Evolutionary conservation across 2,329 filamentous ascomycete species (phyloP).

Genomic region (Talaromyces marneffei): DNA sequence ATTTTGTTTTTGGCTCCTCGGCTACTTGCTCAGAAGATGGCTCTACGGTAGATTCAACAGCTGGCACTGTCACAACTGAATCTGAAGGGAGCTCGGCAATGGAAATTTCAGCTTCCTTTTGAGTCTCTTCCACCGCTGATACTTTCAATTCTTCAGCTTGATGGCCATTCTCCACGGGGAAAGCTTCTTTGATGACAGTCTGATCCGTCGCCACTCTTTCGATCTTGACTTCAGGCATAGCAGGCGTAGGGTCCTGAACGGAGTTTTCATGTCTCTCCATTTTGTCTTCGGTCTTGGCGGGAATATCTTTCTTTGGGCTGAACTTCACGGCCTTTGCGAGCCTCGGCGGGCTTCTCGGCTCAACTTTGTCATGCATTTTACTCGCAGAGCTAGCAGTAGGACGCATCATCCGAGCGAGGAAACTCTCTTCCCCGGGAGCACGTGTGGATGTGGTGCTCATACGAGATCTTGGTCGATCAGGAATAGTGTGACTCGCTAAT

Average conservation of each 20-base stretch:
- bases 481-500: constrained; percentile 26
- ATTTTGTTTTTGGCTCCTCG: neutral
- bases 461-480: constrained; percentile 38
- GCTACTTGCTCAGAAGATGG: neutral
- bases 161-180: neutral
- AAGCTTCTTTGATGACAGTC: neutral
- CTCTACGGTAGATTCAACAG: neutral
- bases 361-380: constrained; percentile 44
- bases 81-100: neutral
- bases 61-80: neutral
- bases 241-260: neutral
- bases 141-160: neutral
- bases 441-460: constrained; percentile 34
- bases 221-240: neutral
- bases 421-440: constrained; percentile 39
- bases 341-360: constrained; percentile 36
- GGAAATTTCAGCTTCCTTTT: neutral
- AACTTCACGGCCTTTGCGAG: constrained; percentile 17
- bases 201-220: neutral
- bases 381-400: constrained; percentile 47
- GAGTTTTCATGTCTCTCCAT: neutral
- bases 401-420: constrained; percentile 48
- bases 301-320: constrained; percentile 8
- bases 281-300: neutral
- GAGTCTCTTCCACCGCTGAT: neutral